Percentiles rank a stretch among this genome's conserved stretches.
Conservation (phyloP, 345 rosid genomes). For the Eucalyptus erythrocorys region DNA sequence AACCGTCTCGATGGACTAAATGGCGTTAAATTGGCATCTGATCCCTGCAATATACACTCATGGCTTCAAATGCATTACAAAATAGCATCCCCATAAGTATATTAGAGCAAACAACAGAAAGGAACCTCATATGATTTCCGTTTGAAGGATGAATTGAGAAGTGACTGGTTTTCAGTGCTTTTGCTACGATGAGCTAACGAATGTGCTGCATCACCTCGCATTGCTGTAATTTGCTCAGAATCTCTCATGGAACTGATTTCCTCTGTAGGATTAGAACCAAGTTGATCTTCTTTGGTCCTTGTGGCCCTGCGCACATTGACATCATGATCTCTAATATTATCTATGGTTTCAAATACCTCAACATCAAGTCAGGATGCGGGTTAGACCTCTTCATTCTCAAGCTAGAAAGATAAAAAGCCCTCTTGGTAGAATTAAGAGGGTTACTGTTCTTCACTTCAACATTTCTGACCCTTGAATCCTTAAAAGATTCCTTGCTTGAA, state of each 20-base stretch:
- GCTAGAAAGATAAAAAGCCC: slow-evolving; percentile 22
- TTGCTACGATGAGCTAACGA: background rate
- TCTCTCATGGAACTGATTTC: slow-evolving; percentile 11
- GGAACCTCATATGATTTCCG: slow-evolving; percentile 58
- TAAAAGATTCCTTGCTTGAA: slow-evolving; percentile 17
- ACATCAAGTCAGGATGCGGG: background rate
- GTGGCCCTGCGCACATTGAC: slow-evolving; percentile 23
- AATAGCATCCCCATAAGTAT: background rate
- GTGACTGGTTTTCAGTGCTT: slow-evolving; percentile 12
- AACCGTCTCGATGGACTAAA: slow-evolving; percentile 45
- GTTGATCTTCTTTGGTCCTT: slow-evolving; percentile 17
- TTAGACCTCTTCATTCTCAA: slow-evolving; percentile 34
- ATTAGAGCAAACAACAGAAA: background rate
- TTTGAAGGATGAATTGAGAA: slow-evolving; percentile 37
- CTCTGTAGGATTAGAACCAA: slow-evolving; percentile 6
- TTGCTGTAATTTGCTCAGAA: slow-evolving; percentile 17
- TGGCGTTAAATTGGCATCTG: slow-evolving; percentile 10
- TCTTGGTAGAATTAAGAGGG: slow-evolving; percentile 22
- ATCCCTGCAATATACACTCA: slow-evolving; percentile 22
- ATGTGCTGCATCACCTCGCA: slow-evolving; percentile 3
- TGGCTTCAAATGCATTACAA: background rate
- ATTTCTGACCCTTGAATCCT: slow-evolving; percentile 7
- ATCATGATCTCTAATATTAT: background rate
- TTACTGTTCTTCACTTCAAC: slow-evolving; percentile 9
- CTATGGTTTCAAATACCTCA: background rate